Base-by-base conservation (phyloP, 495 filamentous ascomycete species). In the Entonaema liquescens region DNA sequence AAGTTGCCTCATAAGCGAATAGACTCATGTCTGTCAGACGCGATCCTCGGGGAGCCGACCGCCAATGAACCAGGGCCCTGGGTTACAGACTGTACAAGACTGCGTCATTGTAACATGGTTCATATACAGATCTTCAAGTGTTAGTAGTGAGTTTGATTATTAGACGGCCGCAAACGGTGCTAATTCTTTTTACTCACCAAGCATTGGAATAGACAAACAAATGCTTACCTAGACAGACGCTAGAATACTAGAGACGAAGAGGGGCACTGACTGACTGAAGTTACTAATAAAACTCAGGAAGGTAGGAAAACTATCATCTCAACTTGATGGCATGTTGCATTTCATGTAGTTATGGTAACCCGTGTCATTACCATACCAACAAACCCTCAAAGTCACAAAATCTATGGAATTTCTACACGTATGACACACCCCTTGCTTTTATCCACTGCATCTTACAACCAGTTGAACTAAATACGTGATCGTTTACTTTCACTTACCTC, bases 241-340 rank as follows among this genome's bases (percentile, higher is more conserved):
- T 42, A 42, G 23, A 15, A 28, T n/a, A 5, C 59, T 28, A 44
- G 21, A 21, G 44, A 36, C 3, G 19, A 36, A 47, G 23, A 25
- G 59, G 29, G 35, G 55, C 15, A 38, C 44, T 11, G 31, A 42
- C 5, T 15, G 40, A 33, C 52, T 26, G n/a, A n/a, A 25, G 9
- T 28, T 35, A 23, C 13, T 64, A 42, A 8, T 59, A 42, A 5
- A 54, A 64, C 12, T 61, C 17, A 7, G 7, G 28, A 17, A 60
- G 36, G 54, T 58, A 53, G 25, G 15, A 42, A 49, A 71, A 47
- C 29, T 26, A 52, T 33, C 59, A 55, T 40, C 33, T 61, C 49
- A 9, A 56, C 36, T 55, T 47, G 52, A 66, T 72, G 69, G 69
- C 64, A 72, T 72, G 69, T 72, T 72, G 64, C 64, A 72, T 72